A percentile compares a stretch with the other conserved stretches of the same genome.
Conservation (phyloP, 2,329 filamentous ascomycete species). For the Colletotrichum tropicicola region DNA sequence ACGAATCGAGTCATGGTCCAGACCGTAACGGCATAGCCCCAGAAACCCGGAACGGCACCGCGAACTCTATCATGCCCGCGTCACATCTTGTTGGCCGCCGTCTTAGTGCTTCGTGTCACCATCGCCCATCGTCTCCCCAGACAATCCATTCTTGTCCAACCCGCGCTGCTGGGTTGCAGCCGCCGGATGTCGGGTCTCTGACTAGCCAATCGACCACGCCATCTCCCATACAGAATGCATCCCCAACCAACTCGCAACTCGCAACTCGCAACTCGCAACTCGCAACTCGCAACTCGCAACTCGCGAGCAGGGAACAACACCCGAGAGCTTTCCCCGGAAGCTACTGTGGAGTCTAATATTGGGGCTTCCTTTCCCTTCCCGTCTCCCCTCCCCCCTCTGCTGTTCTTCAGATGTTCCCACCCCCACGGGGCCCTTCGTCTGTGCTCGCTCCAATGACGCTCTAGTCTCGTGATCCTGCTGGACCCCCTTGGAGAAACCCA, state of each 20-base stretch:
- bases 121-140: neutral
- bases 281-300: too few relatives aligned
- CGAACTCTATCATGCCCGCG: slow-evolving; percentile 4
- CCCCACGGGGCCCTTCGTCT: slow-evolving; percentile 11
- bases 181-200: neutral
- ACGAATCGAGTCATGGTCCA: slow-evolving; percentile 23
- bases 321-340: slow-evolving; percentile 4
- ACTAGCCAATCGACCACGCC: neutral
- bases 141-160: slow-evolving; percentile 5
- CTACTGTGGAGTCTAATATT: neutral
- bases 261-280: too few relatives aligned
- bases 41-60: neutral
- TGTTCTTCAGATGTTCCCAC: neutral
- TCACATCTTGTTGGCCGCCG: neutral
- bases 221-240: too few relatives aligned
- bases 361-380: neutral
- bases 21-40: slow-evolving; percentile 9
- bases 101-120: neutral
- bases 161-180: neutral
- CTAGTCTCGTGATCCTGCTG: neutral
- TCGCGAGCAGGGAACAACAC: neutral
- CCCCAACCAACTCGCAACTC: too few relatives aligned
- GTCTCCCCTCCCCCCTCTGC: neutral
- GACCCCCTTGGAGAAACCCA: neutral
- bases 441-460: slow-evolving; percentile 14